Evolutionary conservation across 1,284 basidiomycete species (phyloP), one percentile per base, ranked within the genome.

Genomic region (Schizophyllum commune): DNA sequence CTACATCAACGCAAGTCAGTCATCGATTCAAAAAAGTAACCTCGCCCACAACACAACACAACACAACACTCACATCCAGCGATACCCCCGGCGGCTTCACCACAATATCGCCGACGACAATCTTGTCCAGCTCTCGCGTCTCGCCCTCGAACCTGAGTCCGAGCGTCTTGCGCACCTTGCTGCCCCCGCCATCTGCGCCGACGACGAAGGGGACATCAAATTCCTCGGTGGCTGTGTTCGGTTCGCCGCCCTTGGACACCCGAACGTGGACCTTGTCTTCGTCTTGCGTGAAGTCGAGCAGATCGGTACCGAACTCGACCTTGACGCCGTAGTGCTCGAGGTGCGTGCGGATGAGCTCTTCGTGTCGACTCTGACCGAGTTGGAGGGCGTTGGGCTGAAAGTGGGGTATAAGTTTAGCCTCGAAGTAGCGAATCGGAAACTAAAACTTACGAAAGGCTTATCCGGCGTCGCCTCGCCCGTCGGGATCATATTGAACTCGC

Each of bases 121-220:
- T 13, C 67, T 66, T 17, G 5, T 76, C 67, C 11, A 74, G 63
- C 7, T 62, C 68, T 33, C 67, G 69, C 0, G 76, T 77, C 62
- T 83, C 77, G 0, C 82, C 82, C 1, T 77, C 59, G 61, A 83
- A 82, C 0, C 71, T 63, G 21, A 82, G 63, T 0, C 76, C 77
- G 6, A 81, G 71, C 33, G 71, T 69, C 62, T 82, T 81, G 56
- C 79, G 71, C n/a, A 78, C 72, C 21, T 66, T 52, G 1, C 68
- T 68, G 56, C 57, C 67, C 0, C 66, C 73, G 11, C 73, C 73
- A 62, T 74, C 75, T 0, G 65, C 63, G 2, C 73, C 72, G 2
- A 74, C 64, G 9, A 73, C 55, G 57, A 65, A 71, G 0, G 63
- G 63, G 5, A 17, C 32, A 6, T 32, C 33, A 5, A 57, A 52